Evolutionary conservation across 179 eudicot species (phyloP), one percentile per base, ranked within the genome.

Genomic region (Dionaea muscipula): DNA sequence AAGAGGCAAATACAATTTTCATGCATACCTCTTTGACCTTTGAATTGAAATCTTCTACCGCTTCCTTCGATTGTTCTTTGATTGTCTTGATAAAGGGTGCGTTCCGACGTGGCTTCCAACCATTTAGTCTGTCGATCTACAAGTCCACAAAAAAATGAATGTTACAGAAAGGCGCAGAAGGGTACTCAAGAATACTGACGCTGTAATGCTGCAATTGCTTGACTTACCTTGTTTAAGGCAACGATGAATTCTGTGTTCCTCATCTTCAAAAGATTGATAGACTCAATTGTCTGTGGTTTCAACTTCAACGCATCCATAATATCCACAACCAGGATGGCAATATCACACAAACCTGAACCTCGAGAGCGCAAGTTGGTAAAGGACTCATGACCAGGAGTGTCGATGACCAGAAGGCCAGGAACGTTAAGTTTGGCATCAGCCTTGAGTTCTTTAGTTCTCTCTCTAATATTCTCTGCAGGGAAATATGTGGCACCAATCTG

Each of bases 401-500:
- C 97, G 43, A 89, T 85, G 48, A 89, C 89, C 64, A 89, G 80
- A 57, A 89, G 73, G 60, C 95, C 97, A 8, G 97, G 97, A 44
- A 89, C 97, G 8, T 79, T 82, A 44, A 89, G 69, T 60, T 74
- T 83, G 22, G 97, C 97, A 78, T 89, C 97, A 65, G 88, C 88
- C 80, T 89, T 89, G 21, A 89, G 67, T 70, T 85, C 95, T 64
- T 63, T 86, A 14, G 95, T 89, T 63, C 97, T 79, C 44, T 89
- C 95, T 18, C 97, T 76, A 26, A 89, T 81, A 59, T 89, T 86
- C 62, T 76, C 83, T 40, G 97, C 93, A 45, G 95, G 97, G 61
- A 89, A 83, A 63, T 86, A 89, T 11, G 97, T 86, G n/a, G 97
- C 97, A 53, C 97, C 94, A 57, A 89, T 89, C 65, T 89, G 95